These are phyloP conservation scores for Talaromyces wortmannii DNA, from an alignment of 495 filamentous ascomycete species.

Conservation along the genomic window DNA sequence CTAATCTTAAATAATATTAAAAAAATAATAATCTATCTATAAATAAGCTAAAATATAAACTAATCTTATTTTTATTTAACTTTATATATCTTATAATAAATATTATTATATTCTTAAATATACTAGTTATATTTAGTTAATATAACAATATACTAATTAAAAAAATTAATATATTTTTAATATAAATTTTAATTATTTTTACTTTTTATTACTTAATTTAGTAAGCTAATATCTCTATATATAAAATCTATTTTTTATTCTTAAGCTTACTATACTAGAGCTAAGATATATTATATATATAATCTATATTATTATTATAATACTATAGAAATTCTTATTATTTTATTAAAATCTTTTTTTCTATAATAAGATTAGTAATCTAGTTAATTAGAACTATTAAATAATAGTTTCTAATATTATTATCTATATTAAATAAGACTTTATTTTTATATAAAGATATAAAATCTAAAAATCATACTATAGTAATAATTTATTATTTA, in stretches of 20 bases:
- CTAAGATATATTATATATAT: neutral
- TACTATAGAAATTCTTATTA: too few species aligned
- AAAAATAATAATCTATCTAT: too few species aligned
- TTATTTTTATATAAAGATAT: too few species aligned
- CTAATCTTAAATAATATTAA: neutral
- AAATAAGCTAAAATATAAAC: neutral
- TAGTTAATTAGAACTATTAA: neutral
- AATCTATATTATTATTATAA: neutral
- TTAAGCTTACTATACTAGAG: neutral
- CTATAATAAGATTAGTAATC: too few species aligned
- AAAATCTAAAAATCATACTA: too few species aligned
- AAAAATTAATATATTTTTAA: neutral
- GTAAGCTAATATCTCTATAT: neutral
- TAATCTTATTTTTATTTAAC: neutral
- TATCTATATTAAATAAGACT: neutral
- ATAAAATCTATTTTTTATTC: neutral
- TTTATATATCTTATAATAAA: conserved; percentile 1
- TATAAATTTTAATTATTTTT: neutral
- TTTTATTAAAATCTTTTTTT: too few species aligned
- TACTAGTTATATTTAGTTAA: neutral
- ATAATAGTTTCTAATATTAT: neutral
- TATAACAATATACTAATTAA: neutral
- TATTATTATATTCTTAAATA: neutral
- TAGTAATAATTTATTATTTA: too few species aligned
- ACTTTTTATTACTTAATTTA: neutral